Evolutionary conservation across 305 asterid genomes (phyloP), one percentile per base, ranked within the genome.

Genomic region (Coffea humblotiana): DNA sequence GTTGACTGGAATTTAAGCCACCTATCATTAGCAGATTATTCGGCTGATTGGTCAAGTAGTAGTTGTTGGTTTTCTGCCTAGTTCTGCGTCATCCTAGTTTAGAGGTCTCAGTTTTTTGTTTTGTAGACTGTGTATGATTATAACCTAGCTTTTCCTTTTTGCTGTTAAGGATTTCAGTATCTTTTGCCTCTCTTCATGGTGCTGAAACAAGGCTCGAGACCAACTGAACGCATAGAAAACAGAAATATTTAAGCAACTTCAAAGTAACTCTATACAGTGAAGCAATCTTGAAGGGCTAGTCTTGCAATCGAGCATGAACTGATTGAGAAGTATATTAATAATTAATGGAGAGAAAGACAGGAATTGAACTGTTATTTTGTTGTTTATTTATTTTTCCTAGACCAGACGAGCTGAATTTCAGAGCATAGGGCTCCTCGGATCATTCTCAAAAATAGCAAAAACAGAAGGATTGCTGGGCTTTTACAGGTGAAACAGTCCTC

Each of bases 381-480:
- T 32, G 40, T 75, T 37, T 35, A 45, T 82, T 74, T 68, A 27
- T 75, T 74, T 86, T 82, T 77, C 75, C 82, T 90, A 95, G 99
- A 95, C 98, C 68, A 92, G 99, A 86, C 90, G 87, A 86, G 74
- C 90, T 70, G 97, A 95, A 86, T 95, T 87, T 83, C 93, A 83
- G 74, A 92, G 92, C 77, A 87, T 92, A 75, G 99, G 99, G 82
- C 87, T 95, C 66, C 64, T 77, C 8, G 98, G 98, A 79, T 92
- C 99, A 85, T 90, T 92, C 80, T 85, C 90, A 43, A 95, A 92
- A 86, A 92, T 95, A 69, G 94, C 89, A 25, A 93, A 88, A 84
- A 90, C 98, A 64, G 99, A 95, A 92, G 99, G 99, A 79, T 72
- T 90, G 63, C 89, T 78, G 63, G 99, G 99, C 25, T 92, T 95